A percentile compares a stretch with the other conserved stretches of the same genome.
These are phyloP conservation scores for Aspergillus carlsbadensis DNA, from an alignment of 495 filamentous ascomycete genomes.

Conservation along the genomic window DNA sequence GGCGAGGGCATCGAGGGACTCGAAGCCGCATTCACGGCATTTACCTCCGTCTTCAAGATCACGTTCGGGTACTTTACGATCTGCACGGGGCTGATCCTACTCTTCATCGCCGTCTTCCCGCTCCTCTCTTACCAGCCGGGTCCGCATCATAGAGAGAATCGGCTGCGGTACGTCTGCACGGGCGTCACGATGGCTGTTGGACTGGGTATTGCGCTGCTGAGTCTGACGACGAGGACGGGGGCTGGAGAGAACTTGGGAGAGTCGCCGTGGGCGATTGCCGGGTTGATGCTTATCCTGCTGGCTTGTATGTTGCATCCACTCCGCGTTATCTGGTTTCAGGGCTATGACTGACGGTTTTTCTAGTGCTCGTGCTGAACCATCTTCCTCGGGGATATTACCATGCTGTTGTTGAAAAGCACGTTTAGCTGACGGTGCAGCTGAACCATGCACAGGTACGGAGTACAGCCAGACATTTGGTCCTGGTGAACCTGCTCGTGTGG, in stretches of 20 bases:
- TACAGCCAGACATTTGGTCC: too few relatives aligned
- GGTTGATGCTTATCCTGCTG: neutral
- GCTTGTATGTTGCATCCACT: too few relatives aligned
- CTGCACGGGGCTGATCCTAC: neutral
- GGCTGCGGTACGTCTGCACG: neutral
- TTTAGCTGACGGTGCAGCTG: too few relatives aligned
- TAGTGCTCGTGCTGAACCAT: conserved; percentile 2
- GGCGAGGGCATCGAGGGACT: neutral
- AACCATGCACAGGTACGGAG: too few relatives aligned
- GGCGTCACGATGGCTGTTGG: neutral
- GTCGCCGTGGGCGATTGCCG: neutral
- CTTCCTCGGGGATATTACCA: neutral
- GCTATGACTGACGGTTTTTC: neutral
- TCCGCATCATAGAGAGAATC: neutral
- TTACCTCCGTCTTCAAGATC: neutral
- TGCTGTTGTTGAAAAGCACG: neutral
- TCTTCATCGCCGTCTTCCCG: neutral
- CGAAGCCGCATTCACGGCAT: neutral
- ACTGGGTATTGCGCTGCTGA: neutral
- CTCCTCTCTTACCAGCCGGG: neutral
- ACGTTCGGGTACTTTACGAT: conserved; percentile 1
- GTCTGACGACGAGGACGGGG: neutral
- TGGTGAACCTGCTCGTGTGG: too few relatives aligned
- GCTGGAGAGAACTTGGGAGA: neutral
- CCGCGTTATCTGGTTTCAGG: too few relatives aligned